Percentiles rank a stretch among this genome's conserved stretches.
phyloP scores from a whole-genome alignment of 768 basidiomycete species.

The Tephrocybe sp. region DNA sequence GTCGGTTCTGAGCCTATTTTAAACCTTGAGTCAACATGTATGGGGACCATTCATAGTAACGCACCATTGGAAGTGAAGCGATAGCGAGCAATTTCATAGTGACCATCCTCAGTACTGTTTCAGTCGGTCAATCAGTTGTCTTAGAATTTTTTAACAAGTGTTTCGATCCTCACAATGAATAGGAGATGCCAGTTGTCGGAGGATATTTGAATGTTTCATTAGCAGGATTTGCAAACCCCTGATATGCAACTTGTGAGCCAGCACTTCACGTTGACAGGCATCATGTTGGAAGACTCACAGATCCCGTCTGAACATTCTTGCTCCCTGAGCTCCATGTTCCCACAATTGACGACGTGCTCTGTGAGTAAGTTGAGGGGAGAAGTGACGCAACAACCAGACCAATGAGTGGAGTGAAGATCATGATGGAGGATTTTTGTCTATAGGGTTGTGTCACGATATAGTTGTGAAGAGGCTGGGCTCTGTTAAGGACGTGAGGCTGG shows the following conservation, averaged over 20 bases:
- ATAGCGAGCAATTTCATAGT: constrained; percentile 89
- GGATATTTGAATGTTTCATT: constrained; percentile 86
- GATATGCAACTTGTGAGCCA: constrained; percentile 6
- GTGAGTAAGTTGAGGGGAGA: constrained; percentile 30
- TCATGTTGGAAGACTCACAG: constrained; percentile 50
- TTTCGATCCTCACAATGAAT: constrained; percentile 71
- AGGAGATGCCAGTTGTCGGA: constrained; percentile 79
- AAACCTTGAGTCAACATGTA: not conserved
- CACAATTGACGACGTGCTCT: constrained; percentile 52
- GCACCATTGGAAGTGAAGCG: constrained; percentile 85
- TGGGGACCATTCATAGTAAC: constrained; percentile 14
- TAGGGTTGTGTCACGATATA: not conserved
- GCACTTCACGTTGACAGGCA: not conserved
- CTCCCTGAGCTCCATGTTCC: constrained; percentile 91
- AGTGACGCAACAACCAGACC: constrained; percentile 37
- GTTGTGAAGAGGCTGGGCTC: constrained; percentile 6
- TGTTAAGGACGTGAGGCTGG: constrained; percentile 7
- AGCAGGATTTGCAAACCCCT: constrained; percentile 85
- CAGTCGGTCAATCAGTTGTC: constrained; percentile 7
- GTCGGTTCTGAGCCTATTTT: constrained; percentile 70
- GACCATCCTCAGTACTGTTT: constrained; percentile 64
- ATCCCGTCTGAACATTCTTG: constrained; percentile 72
- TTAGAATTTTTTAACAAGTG: not conserved
- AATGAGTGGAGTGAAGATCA: constrained; percentile 39
- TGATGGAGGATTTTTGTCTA: constrained; percentile 23